Conservation (phyloP, 75 land plant species). For the Ceratopteris richardii region DNA sequence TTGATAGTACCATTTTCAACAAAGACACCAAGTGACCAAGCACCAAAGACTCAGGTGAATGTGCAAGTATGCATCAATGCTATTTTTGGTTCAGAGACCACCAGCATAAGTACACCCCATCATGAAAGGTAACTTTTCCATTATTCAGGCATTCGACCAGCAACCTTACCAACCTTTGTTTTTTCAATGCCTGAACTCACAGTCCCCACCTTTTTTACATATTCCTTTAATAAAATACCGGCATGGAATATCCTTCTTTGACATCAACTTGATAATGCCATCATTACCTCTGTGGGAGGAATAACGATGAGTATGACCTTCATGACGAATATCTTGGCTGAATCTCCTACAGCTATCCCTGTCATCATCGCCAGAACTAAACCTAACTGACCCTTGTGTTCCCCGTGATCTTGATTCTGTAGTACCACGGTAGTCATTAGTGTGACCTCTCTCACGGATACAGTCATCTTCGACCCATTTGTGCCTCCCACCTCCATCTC, state of each 20-base stretch:
- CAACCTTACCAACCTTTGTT: no score
- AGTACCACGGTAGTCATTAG: not conserved
- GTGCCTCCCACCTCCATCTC: no score
- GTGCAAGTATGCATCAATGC: no score
- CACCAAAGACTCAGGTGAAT: no score
- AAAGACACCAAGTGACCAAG: no score
- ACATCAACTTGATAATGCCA: not conserved
- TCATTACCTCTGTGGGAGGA: not conserved
- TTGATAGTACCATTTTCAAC: no score
- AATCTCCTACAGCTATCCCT: not conserved
- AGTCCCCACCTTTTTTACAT: not conserved
- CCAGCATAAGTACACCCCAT: no score
- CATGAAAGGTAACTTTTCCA: no score
- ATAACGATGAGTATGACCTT: not conserved
- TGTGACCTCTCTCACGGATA: not conserved
- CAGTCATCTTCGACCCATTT: no score
- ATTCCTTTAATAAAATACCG: not conserved
- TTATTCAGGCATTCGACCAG: no score
- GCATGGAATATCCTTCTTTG: not conserved
- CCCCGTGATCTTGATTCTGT: not conserved
- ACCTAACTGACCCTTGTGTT: not conserved
- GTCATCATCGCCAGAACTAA: not conserved
- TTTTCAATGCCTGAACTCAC: constrained; percentile 1
- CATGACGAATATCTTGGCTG: not conserved
- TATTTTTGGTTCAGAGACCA: no score